Base-by-base conservation (phyloP, 164 flowering plant species). In the Dillenia turbinata region DNA sequence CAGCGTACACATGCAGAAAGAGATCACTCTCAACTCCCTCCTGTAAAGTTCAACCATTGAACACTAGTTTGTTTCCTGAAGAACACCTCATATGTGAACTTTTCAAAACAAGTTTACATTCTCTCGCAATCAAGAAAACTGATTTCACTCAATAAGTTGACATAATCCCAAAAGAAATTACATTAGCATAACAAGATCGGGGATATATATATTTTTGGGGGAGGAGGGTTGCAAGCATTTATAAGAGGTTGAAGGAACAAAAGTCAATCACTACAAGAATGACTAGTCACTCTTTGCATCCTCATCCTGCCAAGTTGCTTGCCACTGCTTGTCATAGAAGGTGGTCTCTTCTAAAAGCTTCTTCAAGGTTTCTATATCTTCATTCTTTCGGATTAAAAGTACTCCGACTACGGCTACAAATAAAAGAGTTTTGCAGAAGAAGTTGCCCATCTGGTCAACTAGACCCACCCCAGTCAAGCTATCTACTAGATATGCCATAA, bases 271-370 rank as follows among this genome's bases (percentile, higher is more conserved):
- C 46, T 48, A n/a, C 22, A 60, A 47, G 56, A 22, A 14, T 14
- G 40, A 47, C 64, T 77, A 82, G 54, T 79, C 77, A 51, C 77
- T 73, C 66, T 76, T 76, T 24, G 76, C 55, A 60, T 60, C 60
- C 60, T 89, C 95, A 57, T 91, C 99, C 69, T 88, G 81, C 97
- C 97, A 94, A 15, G 99, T 77, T 70, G 97, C 99, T 84, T 91
- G 99, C 97, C 97, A 91, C 75, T 94, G 99, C 83, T 91, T 91
- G 81, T 94, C 99, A 47, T 94, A 91, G 66, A 91, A 86, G 19
- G 95, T 94, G 13, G 96, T 77, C 76, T 89, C 99, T 2, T 91
- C 92, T 5, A 91, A 0, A 64, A 94, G 82, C 68, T 85, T 94
- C 82, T 94, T 91, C 15, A 94, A 57, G 49, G 62, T 89, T 0